Evolutionary conservation across 352 stramenopile species (phyloP).

Genomic region (Phytophthora nicotianae): DNA sequence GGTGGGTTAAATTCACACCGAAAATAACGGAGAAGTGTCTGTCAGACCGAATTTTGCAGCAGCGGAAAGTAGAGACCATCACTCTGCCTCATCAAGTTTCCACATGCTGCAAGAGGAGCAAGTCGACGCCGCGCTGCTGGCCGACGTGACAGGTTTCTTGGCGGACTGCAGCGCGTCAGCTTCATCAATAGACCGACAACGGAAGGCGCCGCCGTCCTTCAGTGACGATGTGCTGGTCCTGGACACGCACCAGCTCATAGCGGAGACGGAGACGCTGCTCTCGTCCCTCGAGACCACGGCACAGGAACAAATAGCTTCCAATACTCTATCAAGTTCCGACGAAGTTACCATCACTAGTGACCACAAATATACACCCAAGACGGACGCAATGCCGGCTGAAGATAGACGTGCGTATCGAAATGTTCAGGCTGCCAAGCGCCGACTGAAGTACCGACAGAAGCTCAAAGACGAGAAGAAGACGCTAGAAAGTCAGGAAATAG

Average conservation of each 20-base stretch:
- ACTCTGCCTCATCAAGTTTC: too few relatives aligned
- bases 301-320: too few relatives aligned
- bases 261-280: too few relatives aligned
- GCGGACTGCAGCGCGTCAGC: neutral
- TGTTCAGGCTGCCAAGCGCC: conserved; percentile 16
- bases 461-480: conserved; percentile 21
- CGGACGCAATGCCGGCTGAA: neutral
- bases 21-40: too few relatives aligned
- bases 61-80: too few relatives aligned
- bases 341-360: too few relatives aligned
- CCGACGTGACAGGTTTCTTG: conserved; percentile 17
- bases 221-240: neutral
- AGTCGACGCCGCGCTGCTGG: conserved; percentile 11
- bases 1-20: too few relatives aligned
- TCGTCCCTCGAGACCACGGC: too few relatives aligned
- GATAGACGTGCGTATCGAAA: neutral
- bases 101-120: too few relatives aligned
- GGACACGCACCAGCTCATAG: too few relatives aligned
- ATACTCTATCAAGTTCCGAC: too few relatives aligned
- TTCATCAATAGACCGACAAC: neutral
- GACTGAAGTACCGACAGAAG: conserved; percentile 19
- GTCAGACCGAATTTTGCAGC: too few relatives aligned
- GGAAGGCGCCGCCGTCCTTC: neutral
- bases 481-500: conserved; percentile 3
- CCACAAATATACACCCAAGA: neutral